Percentiles rank a stretch among this genome's conserved stretches.
phyloP scores from a whole-genome alignment of 2,329 filamentous ascomycete species.

The Cucurbitaria berberidis region DNA sequence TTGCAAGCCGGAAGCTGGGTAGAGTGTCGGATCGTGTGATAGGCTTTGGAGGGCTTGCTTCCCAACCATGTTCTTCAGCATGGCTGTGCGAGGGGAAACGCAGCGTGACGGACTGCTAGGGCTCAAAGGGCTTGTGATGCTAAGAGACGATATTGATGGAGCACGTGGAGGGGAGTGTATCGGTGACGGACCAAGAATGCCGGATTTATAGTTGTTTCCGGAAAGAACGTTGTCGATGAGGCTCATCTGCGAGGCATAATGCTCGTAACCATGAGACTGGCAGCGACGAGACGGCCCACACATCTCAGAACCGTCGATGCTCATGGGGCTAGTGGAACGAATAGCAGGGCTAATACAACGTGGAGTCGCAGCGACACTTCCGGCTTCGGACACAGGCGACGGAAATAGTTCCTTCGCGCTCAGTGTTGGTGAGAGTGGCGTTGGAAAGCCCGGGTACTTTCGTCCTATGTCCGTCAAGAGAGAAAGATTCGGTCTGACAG shows the following conservation, averaged over 20 bases:
- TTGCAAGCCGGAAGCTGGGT: not conserved
- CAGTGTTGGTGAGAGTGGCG: conserved; percentile 36
- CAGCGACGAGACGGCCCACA: conserved; percentile 23
- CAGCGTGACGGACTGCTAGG: conserved; percentile 25
- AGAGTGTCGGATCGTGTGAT: conserved; percentile 3
- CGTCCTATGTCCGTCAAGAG: conserved; percentile 36
- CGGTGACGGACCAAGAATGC: not conserved
- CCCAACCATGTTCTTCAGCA: conserved; percentile 31
- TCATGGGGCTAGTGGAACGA: conserved; percentile 29
- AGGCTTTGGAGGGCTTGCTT: conserved; percentile 24
- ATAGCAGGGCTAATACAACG: conserved; percentile 16
- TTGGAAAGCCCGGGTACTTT: conserved; percentile 44
- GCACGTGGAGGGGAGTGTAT: not conserved
- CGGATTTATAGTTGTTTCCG: not conserved
- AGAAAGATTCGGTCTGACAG: conserved; percentile 21
- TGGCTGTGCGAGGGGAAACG: conserved; percentile 32
- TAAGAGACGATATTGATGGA: conserved; percentile 1
- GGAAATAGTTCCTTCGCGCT: conserved; percentile 37
- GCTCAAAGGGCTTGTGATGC: conserved; percentile 6
- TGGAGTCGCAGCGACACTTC: conserved; percentile 15
- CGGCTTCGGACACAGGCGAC: conserved; percentile 31
- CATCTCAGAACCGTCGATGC: conserved; percentile 34
- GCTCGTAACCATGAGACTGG: conserved; percentile 19
- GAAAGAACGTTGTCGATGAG: conserved; percentile 22
- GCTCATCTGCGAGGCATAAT: conserved; percentile 16